Base-by-base conservation (phyloP, 2,329 filamentous ascomycete species). In the Xylaria hypoxylon region DNA sequence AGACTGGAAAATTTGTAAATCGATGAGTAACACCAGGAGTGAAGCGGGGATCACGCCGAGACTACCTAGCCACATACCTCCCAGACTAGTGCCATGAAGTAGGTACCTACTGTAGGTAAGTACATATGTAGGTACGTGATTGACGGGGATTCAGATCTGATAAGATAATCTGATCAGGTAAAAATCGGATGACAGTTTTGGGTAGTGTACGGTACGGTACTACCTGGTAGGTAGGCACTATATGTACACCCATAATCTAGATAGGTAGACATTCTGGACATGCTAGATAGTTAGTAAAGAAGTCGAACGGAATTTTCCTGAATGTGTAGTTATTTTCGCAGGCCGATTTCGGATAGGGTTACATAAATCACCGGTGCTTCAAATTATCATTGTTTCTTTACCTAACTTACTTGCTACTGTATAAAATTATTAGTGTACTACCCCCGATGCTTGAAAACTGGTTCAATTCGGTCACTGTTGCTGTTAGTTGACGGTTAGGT, bases 81-180 rank as follows among this genome's bases (percentile, higher is more conserved):
- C n/a, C n/a, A n/a, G n/a, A n/a, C n/a, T 33, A 7, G 7, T 33
- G 7, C 31, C 31, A 33, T 7, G 31, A 33, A 33, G 31, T 33
- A 33, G 31, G 31, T 33, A 33, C n/a, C n/a, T n/a, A n/a, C n/a
- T n/a, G n/a, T n/a, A n/a, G n/a, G n/a, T n/a, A n/a, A n/a, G n/a
- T n/a, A n/a, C n/a, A n/a, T n/a, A 45, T 22, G 8, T n/a, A 47
- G 19, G 45, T 48, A 51, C 17, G 31, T 48, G 51, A n/a, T 47
- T n/a, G 52, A 58, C 53, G 60, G 64, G 59, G 50, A 61, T 69
- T 64, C 60, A 60, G 68, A 72, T 72, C 70, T 66, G 68, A 72
- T 70, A 70, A 69, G 70, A 72, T 72, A 59, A 62, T 58, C 28
- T 40, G 17, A n/a, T 22, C 35, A 35, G 51, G n/a, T 17, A 24